Evolutionary conservation across 1,284 basidiomycete genomes (phyloP).

Genomic region (Leccinum ponderosum): DNA sequence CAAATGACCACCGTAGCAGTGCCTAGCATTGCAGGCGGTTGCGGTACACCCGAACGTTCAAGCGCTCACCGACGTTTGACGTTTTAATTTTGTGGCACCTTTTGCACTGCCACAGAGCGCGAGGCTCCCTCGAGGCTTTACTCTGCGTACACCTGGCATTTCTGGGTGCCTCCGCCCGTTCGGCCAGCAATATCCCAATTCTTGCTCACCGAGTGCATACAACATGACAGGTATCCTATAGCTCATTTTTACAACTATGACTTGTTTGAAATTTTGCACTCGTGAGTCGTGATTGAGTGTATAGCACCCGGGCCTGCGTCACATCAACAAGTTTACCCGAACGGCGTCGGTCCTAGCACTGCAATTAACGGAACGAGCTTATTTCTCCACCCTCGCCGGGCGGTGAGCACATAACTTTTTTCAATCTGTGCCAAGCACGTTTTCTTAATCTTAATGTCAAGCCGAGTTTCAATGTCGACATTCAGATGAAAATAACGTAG

Average conservation of each 20-base stretch:
- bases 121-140: conserved; percentile 31
- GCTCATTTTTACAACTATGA: background rate
- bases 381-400: conserved; percentile 18
- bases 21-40: conserved; percentile 15
- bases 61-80: conserved; percentile 9
- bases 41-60: conserved; percentile 2
- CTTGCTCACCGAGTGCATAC: background rate
- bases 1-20: conserved; percentile 9
- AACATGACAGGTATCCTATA: conserved; percentile 1
- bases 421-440: conserved; percentile 20
- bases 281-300: background rate
- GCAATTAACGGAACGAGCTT: conserved; percentile 20
- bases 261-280: background rate
- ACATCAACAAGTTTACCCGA: conserved; percentile 7
- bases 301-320: conserved; percentile 17
- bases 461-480: conserved; percentile 12
- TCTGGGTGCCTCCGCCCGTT: background rate
- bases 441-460: conserved; percentile 28
- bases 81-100: background rate
- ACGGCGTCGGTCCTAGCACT: conserved; percentile 15
- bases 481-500: conserved; percentile 20
- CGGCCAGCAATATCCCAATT: background rate
- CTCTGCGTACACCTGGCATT: conserved; percentile 1
- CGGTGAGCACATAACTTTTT: conserved; percentile 7
- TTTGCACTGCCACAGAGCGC: conserved; percentile 23